phyloP scores from a whole-genome alignment of 208 protist genomes.

The Trypanosoma congolense region DNA sequence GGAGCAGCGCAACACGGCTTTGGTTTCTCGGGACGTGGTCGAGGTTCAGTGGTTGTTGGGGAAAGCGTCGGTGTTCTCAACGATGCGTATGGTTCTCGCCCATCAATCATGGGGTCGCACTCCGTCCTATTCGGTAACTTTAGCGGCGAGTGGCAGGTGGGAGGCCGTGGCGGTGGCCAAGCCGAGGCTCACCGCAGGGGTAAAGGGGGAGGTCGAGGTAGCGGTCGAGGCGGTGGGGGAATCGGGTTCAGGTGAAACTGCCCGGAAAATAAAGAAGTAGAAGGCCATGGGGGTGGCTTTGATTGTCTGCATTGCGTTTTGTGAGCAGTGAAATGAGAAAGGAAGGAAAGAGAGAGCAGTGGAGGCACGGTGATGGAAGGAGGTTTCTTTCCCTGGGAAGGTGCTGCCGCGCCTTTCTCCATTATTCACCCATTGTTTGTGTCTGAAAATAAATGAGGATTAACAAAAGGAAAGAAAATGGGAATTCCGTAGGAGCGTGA shows the following conservation, averaged over 20 bases:
- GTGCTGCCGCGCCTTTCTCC: too few species aligned
- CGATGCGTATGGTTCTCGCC: slow-evolving; percentile 5
- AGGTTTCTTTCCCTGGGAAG: too few species aligned
- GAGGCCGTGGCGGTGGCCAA: slow-evolving; percentile 9
- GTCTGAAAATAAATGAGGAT: too few species aligned
- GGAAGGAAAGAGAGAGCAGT: neutral
- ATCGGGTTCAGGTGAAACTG: slow-evolving; percentile 1
- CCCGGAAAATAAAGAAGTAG: neutral
- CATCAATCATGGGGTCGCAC: slow-evolving; percentile 12
- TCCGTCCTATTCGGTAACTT: neutral
- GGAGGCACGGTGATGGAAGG: neutral
- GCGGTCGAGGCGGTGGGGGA: slow-evolving; percentile 8
- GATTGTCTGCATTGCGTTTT: too few species aligned
- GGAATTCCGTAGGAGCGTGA: too few species aligned
- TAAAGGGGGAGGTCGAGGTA: neutral
- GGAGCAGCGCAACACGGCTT: neutral
- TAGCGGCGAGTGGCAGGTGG: neutral
- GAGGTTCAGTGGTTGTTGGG: neutral
- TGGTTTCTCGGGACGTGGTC: neutral
- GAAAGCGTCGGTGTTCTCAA: slow-evolving; percentile 7
- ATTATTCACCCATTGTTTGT: too few species aligned
- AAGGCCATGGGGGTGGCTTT: too few species aligned
- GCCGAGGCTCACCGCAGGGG: neutral
- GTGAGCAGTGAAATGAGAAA: neutral
- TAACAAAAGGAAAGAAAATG: too few species aligned